phyloP scores from a whole-genome alignment of 1,139 yeast species.

The Blastobotrys aristatus region DNA sequence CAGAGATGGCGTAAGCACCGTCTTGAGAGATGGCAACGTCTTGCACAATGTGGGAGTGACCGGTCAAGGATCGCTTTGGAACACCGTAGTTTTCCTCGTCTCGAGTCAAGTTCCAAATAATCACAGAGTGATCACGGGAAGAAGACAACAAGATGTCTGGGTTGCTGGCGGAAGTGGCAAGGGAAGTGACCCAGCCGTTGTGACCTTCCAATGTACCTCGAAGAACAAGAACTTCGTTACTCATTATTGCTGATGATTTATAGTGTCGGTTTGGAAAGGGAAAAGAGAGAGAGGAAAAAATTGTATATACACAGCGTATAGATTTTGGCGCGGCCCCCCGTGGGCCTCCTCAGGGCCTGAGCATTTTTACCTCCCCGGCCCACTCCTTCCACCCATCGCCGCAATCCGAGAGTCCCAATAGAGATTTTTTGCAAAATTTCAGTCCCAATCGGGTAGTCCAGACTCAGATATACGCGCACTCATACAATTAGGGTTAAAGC shows the following conservation, averaged over 20 bases:
- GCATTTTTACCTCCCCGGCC: no score
- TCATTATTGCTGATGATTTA: constrained; percentile 20
- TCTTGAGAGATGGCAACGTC: constrained; percentile 98
- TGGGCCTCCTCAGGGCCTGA: no score
- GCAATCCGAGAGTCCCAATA: no score
- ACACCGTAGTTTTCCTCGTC: constrained; percentile 97
- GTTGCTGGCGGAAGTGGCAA: constrained; percentile 97
- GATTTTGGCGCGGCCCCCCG: no score
- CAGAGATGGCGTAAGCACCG: constrained; percentile 97
- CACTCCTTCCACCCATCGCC: background rate
- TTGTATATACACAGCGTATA: no score
- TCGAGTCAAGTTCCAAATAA: constrained; percentile 98
- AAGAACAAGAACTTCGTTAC: constrained; percentile 89
- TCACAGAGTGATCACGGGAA: constrained; percentile 97
- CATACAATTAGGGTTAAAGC: background rate
- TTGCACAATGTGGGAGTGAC: constrained; percentile 99
- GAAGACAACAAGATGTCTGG: constrained; percentile 98
- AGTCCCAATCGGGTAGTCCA: no score
- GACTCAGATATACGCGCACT: background rate
- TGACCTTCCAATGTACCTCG: constrained; percentile 97
- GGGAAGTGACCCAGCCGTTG: constrained; percentile 85
- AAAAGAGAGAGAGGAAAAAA: background rate
- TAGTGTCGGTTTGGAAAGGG: background rate
- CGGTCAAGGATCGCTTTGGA: constrained; percentile 95
- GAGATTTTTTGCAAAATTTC: no score